A percentile compares a stretch with the other conserved stretches of the same genome.
Conservation (phyloP, 768 basidiomycete genomes). For the Termitomyces sp. region DNA sequence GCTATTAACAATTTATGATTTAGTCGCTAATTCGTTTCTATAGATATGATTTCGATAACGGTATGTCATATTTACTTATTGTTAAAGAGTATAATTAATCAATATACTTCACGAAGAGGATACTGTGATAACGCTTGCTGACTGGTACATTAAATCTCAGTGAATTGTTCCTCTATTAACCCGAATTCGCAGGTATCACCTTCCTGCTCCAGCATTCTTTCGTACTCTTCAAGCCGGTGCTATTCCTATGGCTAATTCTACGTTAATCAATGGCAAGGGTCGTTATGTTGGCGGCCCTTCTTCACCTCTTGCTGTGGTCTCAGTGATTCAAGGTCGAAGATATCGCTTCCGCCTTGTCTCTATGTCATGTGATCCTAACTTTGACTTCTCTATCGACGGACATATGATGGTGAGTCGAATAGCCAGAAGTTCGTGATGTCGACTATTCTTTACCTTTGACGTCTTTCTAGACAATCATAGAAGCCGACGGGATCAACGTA, state of each 20-base stretch:
- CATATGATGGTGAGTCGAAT: constrained; percentile 17
- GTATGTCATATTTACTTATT: constrained; percentile 11
- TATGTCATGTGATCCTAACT: constrained; percentile 44
- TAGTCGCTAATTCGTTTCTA: constrained; percentile 1
- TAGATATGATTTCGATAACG: constrained; percentile 28
- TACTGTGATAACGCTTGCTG: constrained; percentile 44
- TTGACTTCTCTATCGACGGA: constrained; percentile 36
- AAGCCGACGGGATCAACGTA: constrained; percentile 29
- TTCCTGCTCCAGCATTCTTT: too few species aligned
- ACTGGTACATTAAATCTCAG: constrained; percentile 28
- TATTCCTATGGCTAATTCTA: constrained; percentile 26
- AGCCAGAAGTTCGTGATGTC: too few species aligned
- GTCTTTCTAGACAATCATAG: constrained; percentile 26
- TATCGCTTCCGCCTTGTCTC: constrained; percentile 53
- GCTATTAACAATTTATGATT: not conserved
- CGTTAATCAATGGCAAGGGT: constrained; percentile 48
- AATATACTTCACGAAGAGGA: constrained; percentile 14
- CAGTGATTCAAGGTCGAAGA: constrained; percentile 30
- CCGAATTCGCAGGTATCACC: constrained; percentile 28
- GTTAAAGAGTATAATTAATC: not conserved
- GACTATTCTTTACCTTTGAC: not conserved
- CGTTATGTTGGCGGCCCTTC: constrained; percentile 37
- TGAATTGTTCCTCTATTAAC: not conserved
- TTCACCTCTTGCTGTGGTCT: constrained; percentile 35
- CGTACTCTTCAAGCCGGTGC: constrained; percentile 15